Percentiles rank a stretch among this genome's conserved stretches.
phyloP scores from a whole-genome alignment of 139 green algal genomes.

The Chlorella vulgaris region DNA sequence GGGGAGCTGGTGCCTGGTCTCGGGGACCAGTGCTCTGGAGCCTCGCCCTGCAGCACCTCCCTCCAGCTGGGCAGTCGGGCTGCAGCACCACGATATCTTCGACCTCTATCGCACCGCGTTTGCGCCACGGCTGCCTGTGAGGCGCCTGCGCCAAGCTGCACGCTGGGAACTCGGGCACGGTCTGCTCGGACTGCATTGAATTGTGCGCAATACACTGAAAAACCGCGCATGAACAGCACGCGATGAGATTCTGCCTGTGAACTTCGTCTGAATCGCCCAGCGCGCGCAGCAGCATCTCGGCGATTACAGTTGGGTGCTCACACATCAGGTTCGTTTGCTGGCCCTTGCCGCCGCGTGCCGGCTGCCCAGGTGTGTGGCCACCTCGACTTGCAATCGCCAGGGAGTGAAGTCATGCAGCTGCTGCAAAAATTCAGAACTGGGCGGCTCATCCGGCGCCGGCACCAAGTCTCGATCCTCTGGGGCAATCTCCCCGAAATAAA shows the following conservation, averaged over 20 bases:
- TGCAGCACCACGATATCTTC: no score
- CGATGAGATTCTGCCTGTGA: no score
- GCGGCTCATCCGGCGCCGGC: constrained; percentile 17
- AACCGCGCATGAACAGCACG: no score
- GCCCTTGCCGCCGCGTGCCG: not conserved
- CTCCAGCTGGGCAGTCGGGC: no score
- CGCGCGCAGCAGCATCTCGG: not conserved
- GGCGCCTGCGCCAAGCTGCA: not conserved
- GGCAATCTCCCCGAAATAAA: constrained; percentile 67
- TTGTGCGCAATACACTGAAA: no score
- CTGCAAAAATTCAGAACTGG: constrained; percentile 58
- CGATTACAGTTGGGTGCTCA: not conserved
- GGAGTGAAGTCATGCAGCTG: constrained; percentile 63
- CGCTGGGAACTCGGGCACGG: not conserved
- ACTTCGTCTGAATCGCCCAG: no score
- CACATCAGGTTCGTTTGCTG: no score
- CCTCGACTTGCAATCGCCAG: constrained; percentile 46
- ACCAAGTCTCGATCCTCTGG: constrained; percentile 44
- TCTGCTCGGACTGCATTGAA: not conserved
- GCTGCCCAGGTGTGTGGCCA: constrained; percentile 20
- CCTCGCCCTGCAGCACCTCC: no score
- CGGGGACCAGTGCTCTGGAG: no score
- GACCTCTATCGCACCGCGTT: not conserved
- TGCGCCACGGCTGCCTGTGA: not conserved
- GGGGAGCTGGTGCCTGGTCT: no score